A percentile compares a stretch with the other conserved stretches of the same genome.
Conservation (phyloP, 805 yeast species). For the Komagataella mondaviorum region DNA sequence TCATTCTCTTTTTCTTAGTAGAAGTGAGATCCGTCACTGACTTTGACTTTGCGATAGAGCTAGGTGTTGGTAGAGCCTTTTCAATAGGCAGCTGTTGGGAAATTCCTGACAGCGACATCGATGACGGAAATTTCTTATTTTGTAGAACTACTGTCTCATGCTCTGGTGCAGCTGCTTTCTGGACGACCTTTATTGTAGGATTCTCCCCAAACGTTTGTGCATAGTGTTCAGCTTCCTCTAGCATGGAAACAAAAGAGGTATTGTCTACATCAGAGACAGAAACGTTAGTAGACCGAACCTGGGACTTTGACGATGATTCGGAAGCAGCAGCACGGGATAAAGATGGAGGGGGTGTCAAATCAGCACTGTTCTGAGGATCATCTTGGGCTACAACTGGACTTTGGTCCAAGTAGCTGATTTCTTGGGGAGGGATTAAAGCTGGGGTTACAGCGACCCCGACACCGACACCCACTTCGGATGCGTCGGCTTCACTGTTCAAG, state of each 20-base stretch:
- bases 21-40: neutral
- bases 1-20: neutral
- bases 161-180: neutral
- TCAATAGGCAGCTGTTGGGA: neutral
- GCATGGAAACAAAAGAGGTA: neutral
- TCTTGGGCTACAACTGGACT: neutral
- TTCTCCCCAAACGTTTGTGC: neutral
- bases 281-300: neutral
- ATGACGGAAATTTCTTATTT: neutral
- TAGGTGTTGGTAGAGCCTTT: neutral
- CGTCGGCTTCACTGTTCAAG: constrained; percentile 8
- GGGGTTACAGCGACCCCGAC: neutral
- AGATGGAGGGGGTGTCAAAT: neutral
- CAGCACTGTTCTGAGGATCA: neutral
- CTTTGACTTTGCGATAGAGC: neutral
- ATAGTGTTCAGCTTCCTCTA: neutral
- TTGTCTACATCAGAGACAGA: neutral
- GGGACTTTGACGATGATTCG: neutral
- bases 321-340: neutral
- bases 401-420: neutral
- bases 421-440: neutral
- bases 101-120: neutral
- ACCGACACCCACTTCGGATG: constrained; percentile 5
- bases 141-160: neutral
- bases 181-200: neutral